These are phyloP conservation scores for Gracilaria gracilis DNA, from an alignment of 23 red algal species.

Conservation along the genomic window DNA sequence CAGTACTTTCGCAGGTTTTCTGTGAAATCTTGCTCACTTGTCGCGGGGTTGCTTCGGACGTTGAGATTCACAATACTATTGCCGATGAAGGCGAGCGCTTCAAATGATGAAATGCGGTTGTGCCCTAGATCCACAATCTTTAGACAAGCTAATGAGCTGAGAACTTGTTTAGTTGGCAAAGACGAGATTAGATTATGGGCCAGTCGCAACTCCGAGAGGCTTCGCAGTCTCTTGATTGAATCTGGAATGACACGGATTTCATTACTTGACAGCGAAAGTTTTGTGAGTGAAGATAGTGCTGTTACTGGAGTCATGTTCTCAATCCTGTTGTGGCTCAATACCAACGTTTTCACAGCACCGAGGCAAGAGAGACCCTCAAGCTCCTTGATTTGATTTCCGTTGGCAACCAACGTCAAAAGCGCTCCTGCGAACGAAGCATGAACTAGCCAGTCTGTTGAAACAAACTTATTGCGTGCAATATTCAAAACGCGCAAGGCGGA, in stretches of 20 bases:
- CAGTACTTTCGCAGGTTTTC: background rate
- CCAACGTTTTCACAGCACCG: slow-evolving; percentile 30
- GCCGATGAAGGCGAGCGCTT: background rate
- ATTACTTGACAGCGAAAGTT: slow-evolving; percentile 68
- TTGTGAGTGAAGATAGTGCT: slow-evolving; percentile 35
- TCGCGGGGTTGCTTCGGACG: slow-evolving; percentile 41
- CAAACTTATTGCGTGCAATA: slow-evolving; percentile 47
- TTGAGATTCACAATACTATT: slow-evolving; percentile 47
- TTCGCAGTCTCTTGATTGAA: background rate
- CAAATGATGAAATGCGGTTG: slow-evolving; percentile 49
- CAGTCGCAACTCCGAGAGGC: slow-evolving; percentile 57
- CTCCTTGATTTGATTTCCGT: slow-evolving; percentile 41
- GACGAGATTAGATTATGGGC: slow-evolving; percentile 61
- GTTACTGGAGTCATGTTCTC: slow-evolving; percentile 35
- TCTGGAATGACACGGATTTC: slow-evolving; percentile 49
- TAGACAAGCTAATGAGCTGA: slow-evolving; percentile 13
- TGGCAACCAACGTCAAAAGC: slow-evolving; percentile 40
- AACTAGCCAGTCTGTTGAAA: slow-evolving; percentile 41
- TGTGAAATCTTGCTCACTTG: background rate
- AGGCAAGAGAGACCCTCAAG: slow-evolving; percentile 54
- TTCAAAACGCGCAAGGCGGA: slow-evolving; percentile 45
- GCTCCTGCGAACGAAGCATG: slow-evolving; percentile 34
- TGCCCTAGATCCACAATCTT: slow-evolving; percentile 64
- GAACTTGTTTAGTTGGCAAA: slow-evolving; percentile 21
- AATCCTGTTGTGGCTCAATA: slow-evolving; percentile 65